phyloP scores from a whole-genome alignment of 495 filamentous ascomycete species.

The Aspergillus cavernicola region DNA sequence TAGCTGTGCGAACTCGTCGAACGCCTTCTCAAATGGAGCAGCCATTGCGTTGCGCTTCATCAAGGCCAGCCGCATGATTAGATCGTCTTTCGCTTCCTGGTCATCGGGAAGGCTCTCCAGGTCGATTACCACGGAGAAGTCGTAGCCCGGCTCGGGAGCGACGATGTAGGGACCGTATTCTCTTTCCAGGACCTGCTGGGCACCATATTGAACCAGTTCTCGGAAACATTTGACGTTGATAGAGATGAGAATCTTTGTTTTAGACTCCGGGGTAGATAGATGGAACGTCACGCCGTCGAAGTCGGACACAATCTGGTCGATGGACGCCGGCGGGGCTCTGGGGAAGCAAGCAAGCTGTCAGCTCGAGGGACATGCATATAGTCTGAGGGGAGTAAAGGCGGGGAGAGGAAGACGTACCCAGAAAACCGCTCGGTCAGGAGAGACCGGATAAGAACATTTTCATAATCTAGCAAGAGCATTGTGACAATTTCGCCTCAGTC shows the following conservation, averaged over 20 bases:
- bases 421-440: conserved; percentile 93
- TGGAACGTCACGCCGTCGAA: conserved; percentile 98
- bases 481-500: conserved; percentile 8
- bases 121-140: conserved; percentile 89
- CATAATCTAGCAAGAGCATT: conserved; percentile 98
- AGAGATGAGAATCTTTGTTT: conserved; percentile 88
- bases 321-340: conserved; percentile 77
- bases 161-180: conserved; percentile 95
- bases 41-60: conserved; percentile 98
- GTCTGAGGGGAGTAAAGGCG: conserved; percentile 14
- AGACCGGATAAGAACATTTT: conserved; percentile 95
- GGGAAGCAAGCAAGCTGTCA: conserved; percentile 27
- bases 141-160: conserved; percentile 80
- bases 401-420: conserved; percentile 53
- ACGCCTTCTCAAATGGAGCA: conserved; percentile 93
- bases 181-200: conserved; percentile 81
- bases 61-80: conserved; percentile 79
- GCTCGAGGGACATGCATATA: conserved; percentile 30
- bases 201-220: conserved; percentile 89
- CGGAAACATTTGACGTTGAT: conserved; percentile 90
- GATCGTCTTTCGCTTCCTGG: conserved; percentile 74
- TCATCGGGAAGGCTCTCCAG: conserved; percentile 79
- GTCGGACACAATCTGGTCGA: conserved; percentile 97
- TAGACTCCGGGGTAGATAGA: conserved; percentile 89
- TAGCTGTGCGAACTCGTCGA: conserved; percentile 83